phyloP scores from a whole-genome alignment of 257 asterid genomes.

The Paraleonurus japonicus region DNA sequence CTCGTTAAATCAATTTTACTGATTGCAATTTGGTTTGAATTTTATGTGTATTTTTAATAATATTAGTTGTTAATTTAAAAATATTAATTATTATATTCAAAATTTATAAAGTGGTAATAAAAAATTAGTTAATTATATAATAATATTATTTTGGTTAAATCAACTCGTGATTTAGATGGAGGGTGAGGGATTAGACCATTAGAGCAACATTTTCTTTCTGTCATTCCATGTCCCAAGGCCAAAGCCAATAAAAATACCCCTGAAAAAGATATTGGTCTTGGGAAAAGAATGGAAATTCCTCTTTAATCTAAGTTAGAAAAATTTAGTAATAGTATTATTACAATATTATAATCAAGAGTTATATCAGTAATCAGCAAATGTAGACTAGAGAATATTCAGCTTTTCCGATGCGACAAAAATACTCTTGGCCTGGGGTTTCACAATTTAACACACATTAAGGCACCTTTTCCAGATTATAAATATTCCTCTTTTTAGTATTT shows the following conservation, averaged over 20 bases:
- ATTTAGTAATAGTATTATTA: not conserved
- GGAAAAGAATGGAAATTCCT: conserved; percentile 35
- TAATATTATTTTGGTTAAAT: no score
- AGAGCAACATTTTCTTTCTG: not conserved
- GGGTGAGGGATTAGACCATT: not conserved
- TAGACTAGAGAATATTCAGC: conserved; percentile 79
- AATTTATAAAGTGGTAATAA: no score
- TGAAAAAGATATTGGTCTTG: conserved; percentile 18
- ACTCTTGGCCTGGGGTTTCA: conserved; percentile 51
- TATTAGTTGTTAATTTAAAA: no score
- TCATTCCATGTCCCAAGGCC: conserved; percentile 20
- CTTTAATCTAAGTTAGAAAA: conserved; percentile 11
- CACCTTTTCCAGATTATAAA: conserved; percentile 14
- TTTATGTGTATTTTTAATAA: no score
- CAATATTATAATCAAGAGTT: conserved; percentile 14
- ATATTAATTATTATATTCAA: no score
- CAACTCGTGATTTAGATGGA: not conserved
- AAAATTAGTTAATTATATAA: no score
- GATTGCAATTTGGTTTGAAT: no score
- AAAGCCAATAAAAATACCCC: conserved; percentile 25
- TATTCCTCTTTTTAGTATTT: not conserved
- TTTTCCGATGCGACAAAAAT: conserved; percentile 89
- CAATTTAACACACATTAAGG: conserved; percentile 47
- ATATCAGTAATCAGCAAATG: conserved; percentile 35
- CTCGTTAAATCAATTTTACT: no score